Conservation (phyloP, 106 monocot genomes). For the Xerophyta viscosa region DNA sequence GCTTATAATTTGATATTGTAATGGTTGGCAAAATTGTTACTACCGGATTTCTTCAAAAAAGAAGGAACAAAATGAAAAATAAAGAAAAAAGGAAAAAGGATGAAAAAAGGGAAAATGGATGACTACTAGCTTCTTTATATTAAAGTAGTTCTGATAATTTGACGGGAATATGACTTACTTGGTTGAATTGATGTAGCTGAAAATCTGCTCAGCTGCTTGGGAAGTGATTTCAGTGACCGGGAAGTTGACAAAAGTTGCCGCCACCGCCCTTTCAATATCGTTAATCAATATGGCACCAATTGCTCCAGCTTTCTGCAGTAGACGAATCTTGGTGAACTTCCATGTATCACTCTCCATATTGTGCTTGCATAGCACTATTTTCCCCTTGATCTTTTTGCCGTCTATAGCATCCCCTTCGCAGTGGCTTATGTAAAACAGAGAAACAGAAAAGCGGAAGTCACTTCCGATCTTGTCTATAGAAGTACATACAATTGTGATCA, state of each 20-base stretch:
- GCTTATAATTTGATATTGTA: constrained; percentile 43
- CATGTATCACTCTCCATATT: constrained; percentile 7
- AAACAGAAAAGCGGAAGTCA: background rate
- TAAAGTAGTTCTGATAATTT: background rate
- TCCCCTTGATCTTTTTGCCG: constrained; percentile 41
- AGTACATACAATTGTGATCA: background rate
- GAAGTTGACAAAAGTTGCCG: constrained; percentile 21
- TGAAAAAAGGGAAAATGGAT: background rate
- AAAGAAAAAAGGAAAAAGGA: no score
- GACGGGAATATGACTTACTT: constrained; percentile 20
- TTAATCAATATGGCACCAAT: constrained; percentile 39
- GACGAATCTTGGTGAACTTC: constrained; percentile 11
- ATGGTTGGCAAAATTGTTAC: constrained; percentile 64
- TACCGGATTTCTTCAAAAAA: constrained; percentile 62
- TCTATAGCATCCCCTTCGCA: constrained; percentile 48
- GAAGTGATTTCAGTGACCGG: constrained; percentile 40
- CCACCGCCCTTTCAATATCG: constrained; percentile 23
- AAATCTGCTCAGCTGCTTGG: constrained; percentile 27
- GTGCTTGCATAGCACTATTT: constrained; percentile 67
- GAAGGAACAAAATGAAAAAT: background rate
- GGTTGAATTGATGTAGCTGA: constrained; percentile 62
- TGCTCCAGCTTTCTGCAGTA: constrained; percentile 35
- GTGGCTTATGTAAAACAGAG: constrained; percentile 22
- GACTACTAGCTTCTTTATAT: background rate
- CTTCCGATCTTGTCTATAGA: background rate